Base-by-base conservation (phyloP, 2,329 filamentous ascomycete genomes). In the Samsoniella hepiali region DNA sequence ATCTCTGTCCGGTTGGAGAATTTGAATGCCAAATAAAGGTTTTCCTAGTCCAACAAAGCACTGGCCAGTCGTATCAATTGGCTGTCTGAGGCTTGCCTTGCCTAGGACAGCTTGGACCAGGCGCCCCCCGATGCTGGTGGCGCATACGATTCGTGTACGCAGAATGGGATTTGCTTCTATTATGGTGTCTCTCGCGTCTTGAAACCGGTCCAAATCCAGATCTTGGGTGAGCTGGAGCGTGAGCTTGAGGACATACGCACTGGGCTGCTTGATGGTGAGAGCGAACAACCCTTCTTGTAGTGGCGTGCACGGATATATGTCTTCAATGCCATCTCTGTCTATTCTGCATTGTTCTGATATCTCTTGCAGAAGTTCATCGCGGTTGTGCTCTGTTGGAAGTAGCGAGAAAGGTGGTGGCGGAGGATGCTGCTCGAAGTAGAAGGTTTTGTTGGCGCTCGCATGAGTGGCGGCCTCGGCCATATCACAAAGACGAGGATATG, bases 201-300 rank as follows among this genome's bases (percentile, higher is more conserved):
- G 68, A 53, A 71, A 72, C 1, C 22, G 38, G 17, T 70, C 63
- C 8, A 72, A 45, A 29, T 64, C 63, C 2, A 72, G 61, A 59
- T 69, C 13, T 2, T 57, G 15, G 1, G 68, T 49, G 7, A 72
- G 67, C 15, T 72, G 67, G 59, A 67, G 64, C 7, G 64, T 65
- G 4, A 70, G 63, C 53, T 73, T 72, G 13, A 73, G 72, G n/a
- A 78, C 69, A 51, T 79, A 79, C 0, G 59, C 59, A 15, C 9
- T 42, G 17, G 59, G 45, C 1, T 69, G 63, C 36, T 73, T 73
- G 27, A 70, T 69, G 1, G 76, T 71, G 8, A 78, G 67, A 0
- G 75, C 71, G 32, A 80, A 66, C 0, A 80, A 65, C 0, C 72
- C 72, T 65, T 77, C 75, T 53, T 80, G 78, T 40, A 67, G 63